Evolutionary conservation across 345 rosid genomes (phyloP).

Genomic region (Mangifera indica): DNA sequence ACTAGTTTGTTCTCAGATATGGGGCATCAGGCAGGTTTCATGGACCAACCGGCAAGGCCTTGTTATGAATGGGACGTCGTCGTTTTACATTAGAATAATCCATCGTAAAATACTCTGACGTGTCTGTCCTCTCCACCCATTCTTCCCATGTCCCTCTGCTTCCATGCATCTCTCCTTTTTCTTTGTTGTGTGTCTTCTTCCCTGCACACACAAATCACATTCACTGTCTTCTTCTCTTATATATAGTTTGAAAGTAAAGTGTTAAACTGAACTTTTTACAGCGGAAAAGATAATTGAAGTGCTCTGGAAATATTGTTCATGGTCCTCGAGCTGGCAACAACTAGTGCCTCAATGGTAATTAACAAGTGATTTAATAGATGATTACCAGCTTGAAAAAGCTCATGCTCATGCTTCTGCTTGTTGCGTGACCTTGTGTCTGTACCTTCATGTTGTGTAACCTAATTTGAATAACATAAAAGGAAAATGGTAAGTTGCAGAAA

Average conservation of each 20-base stretch:
- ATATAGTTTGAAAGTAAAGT: too few species aligned
- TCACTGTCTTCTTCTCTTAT: not conserved
- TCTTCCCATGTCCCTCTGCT: slow-evolving; percentile 33
- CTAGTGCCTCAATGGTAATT: not conserved
- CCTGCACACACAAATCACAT: not conserved
- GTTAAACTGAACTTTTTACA: too few species aligned
- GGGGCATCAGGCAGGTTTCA: slow-evolving; percentile 14
- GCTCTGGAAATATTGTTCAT: not conserved
- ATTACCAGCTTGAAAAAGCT: slow-evolving; percentile 11
- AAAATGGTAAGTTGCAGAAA: not conserved
- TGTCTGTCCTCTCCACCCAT: slow-evolving; percentile 36
- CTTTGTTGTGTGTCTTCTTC: slow-evolving; percentile 17
- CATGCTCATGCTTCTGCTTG: not conserved
- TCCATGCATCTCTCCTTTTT: slow-evolving; percentile 25
- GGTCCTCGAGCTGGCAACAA: not conserved
- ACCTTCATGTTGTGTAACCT: slow-evolving; percentile 16
- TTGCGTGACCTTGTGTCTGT: slow-evolving; percentile 6
- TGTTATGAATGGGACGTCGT: slow-evolving; percentile 81
- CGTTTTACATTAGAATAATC: slow-evolving; percentile 65
- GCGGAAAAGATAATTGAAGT: too few species aligned
- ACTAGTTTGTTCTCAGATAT: not conserved
- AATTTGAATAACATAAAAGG: not conserved
- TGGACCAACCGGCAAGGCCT: slow-evolving; percentile 57
- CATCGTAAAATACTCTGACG: slow-evolving; percentile 56
- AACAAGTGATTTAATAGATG: not conserved